phyloP scores from a whole-genome alignment of 768 basidiomycete genomes.

The Fomitopsis serialis region DNA sequence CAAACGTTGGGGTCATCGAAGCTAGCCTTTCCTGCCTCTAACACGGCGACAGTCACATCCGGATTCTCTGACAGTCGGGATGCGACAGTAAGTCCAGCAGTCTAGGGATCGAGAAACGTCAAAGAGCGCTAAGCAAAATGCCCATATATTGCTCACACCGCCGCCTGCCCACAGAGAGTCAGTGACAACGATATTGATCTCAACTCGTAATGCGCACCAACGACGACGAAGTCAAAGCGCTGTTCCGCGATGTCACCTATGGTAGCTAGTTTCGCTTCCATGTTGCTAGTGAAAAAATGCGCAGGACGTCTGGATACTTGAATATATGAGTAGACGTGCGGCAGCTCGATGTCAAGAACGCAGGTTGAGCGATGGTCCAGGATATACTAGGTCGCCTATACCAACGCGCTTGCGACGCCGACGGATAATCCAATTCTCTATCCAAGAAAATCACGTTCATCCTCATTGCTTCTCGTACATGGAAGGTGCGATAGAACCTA shows the following conservation, averaged over 20 bases:
- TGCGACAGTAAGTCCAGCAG: conserved; percentile 34
- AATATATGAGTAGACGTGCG: no score
- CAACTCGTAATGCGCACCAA: conserved; percentile 2
- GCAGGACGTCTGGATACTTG: no score
- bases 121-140: no score
- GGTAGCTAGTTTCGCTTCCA: conserved; percentile 8
- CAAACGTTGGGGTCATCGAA: conserved; percentile 5
- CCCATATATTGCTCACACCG: neutral
- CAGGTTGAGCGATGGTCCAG: no score
- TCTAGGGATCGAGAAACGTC: conserved; percentile 7
- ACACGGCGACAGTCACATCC: conserved; percentile 28
- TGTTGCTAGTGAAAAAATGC: no score
- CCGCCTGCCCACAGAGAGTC: neutral
- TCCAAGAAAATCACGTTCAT: no score
- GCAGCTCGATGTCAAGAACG: no score
- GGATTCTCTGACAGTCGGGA: conserved; percentile 31
- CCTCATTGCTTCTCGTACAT: no score
- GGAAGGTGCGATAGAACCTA: no score
- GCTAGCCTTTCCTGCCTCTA: conserved; percentile 24
- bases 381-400: no score
- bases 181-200: neutral
- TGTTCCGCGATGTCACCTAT: conserved; percentile 10
- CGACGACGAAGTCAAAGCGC: conserved; percentile 18
- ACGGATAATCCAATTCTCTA: no score
- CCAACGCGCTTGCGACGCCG: no score